phyloP scores from a whole-genome alignment of 345 rosid species.

The Hibiscus syriacus region DNA sequence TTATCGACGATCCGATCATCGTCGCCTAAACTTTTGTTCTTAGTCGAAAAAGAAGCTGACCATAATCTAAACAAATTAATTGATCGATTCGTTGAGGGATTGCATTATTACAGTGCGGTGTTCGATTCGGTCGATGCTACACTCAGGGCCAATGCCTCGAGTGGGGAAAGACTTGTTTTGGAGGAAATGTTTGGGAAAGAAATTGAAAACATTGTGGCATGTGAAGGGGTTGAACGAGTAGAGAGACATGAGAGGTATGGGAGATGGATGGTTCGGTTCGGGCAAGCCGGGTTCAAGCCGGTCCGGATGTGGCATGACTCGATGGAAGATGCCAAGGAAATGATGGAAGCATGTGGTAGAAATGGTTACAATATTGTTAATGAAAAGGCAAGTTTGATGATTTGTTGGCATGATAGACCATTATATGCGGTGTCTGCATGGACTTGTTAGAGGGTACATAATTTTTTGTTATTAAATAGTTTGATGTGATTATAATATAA shows the following conservation, averaged over 20 bases:
- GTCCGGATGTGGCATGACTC: conserved; percentile 24
- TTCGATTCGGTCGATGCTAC: conserved; percentile 36
- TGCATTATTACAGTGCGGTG: conserved; percentile 45
- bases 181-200: conserved; percentile 54
- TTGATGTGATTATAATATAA: no score
- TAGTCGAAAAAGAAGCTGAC: conserved; percentile 43
- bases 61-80: conserved; percentile 29
- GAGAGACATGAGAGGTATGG: conserved; percentile 44
- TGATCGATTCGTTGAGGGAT: conserved; percentile 36
- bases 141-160: conserved; percentile 1
- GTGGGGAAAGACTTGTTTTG: conserved; percentile 23
- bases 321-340: conserved; percentile 24
- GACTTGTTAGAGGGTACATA: conserved; percentile 21
- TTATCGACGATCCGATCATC: conserved; percentile 19
- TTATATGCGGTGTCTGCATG: conserved; percentile 47
- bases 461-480: no score
- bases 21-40: conserved; percentile 28
- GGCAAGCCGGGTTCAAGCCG: conserved; percentile 33
- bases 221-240: conserved; percentile 43
- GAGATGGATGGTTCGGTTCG: conserved; percentile 37
- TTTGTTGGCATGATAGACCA: conserved; percentile 56
- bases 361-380: conserved; percentile 35
- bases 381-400: conserved; percentile 36
- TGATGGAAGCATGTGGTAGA: conserved; percentile 23
- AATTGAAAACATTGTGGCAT: conserved; percentile 40